Percentiles rank a stretch among this genome's conserved stretches.
Conservation (phyloP, 2,329 filamentous ascomycete species). For the Fusarium fujikuroi region DNA sequence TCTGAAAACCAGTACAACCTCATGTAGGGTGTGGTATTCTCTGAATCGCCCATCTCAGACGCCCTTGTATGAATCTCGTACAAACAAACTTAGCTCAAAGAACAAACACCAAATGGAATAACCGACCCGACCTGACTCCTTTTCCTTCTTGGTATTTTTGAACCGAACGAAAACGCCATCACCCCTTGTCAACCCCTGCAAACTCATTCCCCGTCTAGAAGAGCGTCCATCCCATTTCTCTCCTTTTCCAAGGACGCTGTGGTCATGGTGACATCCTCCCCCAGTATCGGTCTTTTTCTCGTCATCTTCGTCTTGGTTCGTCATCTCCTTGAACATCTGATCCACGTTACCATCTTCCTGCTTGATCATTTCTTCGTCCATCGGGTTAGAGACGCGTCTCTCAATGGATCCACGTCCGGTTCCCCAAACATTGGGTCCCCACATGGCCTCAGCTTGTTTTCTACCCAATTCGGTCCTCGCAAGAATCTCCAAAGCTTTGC, state of each 20-base stretch:
- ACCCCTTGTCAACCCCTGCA: slow-evolving; percentile 7
- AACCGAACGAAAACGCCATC: slow-evolving; percentile 39
- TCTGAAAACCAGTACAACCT: background rate
- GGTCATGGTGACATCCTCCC: slow-evolving; percentile 51
- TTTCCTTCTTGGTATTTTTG: slow-evolving; percentile 36
- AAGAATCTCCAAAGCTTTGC: slow-evolving; percentile 64
- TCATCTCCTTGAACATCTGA: slow-evolving; percentile 67
- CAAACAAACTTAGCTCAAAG: slow-evolving; percentile 18
- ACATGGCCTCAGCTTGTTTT: slow-evolving; percentile 62
- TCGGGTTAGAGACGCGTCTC: slow-evolving; percentile 43
- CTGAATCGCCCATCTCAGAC: slow-evolving; percentile 3
- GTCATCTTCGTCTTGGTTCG: slow-evolving; percentile 62
- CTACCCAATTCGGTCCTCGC: slow-evolving; percentile 61
- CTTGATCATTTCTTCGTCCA: slow-evolving; percentile 48
- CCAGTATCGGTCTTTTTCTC: slow-evolving; percentile 50
- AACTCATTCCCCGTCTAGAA: slow-evolving; percentile 56
- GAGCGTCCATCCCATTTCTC: slow-evolving; percentile 59
- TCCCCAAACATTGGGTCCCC: slow-evolving; percentile 61
- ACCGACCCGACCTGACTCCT: slow-evolving; percentile 34
- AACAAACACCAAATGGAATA: slow-evolving; percentile 21
- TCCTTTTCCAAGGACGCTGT: slow-evolving; percentile 58
- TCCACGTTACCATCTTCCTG: slow-evolving; percentile 61
- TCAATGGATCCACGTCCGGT: slow-evolving; percentile 45
- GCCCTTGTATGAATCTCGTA: slow-evolving; percentile 20
- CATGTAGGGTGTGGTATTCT: background rate